Conservation (phyloP, 805 yeast genomes). For the Debaryomyces prosopidis region DNA sequence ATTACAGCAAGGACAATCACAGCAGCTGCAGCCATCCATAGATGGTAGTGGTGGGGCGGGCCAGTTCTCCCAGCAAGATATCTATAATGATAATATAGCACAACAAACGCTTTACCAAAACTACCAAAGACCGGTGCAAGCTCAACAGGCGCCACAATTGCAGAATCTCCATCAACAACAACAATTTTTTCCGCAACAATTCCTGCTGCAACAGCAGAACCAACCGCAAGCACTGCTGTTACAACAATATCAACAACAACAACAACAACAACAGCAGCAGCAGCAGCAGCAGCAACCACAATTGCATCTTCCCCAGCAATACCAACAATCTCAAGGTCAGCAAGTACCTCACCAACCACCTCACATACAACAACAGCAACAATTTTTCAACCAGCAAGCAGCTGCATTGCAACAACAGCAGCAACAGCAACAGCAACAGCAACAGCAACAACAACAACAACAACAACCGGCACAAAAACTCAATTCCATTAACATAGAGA, state of each 20-base stretch:
- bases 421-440: conserved; percentile 22
- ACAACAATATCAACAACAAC: conserved; percentile 10
- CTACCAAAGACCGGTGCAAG: conserved; percentile 18
- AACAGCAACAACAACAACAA: conserved; percentile 15
- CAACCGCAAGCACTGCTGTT: conserved; percentile 10
- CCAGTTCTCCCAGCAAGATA: conserved; percentile 13
- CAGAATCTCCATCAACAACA: conserved; percentile 22
- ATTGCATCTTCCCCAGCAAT: conserved; percentile 14
- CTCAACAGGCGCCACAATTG: conserved; percentile 17
- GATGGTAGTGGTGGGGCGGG: conserved; percentile 9
- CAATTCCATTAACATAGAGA: conserved; percentile 30
- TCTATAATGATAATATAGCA: conserved; percentile 15
- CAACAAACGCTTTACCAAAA: conserved; percentile 19
- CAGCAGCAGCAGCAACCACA: conserved; percentile 12
- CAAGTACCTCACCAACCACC: conserved; percentile 24
- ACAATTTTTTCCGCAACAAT: conserved; percentile 23
- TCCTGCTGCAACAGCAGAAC: conserved; percentile 16
- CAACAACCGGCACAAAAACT: conserved; percentile 33
- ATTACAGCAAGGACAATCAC: conserved; percentile 39
- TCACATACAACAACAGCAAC: conserved; percentile 20
- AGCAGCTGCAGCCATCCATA: conserved; percentile 16
- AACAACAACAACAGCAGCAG: conserved; percentile 17
- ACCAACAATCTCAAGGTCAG: conserved; percentile 18
- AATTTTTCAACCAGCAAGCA: conserved; percentile 13
- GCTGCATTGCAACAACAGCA: conserved; percentile 12